These are phyloP conservation scores for Pseudopithomyces chartarum DNA, from an alignment of 2,329 filamentous ascomycete genomes.

Conservation along the genomic window DNA sequence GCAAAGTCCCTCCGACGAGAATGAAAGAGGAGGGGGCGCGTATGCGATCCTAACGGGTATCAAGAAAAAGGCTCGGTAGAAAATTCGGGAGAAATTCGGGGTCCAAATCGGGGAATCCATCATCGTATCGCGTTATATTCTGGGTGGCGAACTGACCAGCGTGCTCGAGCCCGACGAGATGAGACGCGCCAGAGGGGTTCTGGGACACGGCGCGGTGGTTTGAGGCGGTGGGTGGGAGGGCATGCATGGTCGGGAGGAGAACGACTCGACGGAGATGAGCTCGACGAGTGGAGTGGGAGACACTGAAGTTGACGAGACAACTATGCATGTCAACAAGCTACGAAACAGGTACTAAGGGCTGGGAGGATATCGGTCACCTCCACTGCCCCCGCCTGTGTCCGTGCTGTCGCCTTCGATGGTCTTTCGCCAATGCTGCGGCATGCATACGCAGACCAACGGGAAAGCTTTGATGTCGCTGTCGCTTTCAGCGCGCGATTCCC, in stretches of 20 bases:
- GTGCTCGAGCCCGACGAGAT: slow-evolving; percentile 38
- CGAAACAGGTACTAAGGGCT: slow-evolving; percentile 30
- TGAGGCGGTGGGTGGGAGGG: slow-evolving; percentile 21
- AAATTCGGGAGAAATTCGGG: slow-evolving; percentile 19
- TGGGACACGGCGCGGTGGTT: slow-evolving; percentile 11
- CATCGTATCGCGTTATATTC: slow-evolving; percentile 41
- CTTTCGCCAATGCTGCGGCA: slow-evolving; percentile 94
- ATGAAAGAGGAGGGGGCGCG: no score
- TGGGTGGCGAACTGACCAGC: slow-evolving; percentile 30
- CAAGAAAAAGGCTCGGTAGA: slow-evolving; percentile 28
- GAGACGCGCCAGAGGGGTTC: slow-evolving; percentile 15
- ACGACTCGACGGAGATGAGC: slow-evolving; percentile 5
- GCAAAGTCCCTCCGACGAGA: slow-evolving; percentile 12
- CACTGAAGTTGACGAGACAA: slow-evolving; percentile 22
- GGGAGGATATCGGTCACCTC: slow-evolving; percentile 40
- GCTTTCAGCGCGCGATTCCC: slow-evolving; percentile 34
- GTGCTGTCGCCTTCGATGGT: slow-evolving; percentile 84
- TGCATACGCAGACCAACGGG: slow-evolving; percentile 92
- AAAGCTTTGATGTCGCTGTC: slow-evolving; percentile 94
- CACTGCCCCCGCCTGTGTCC: slow-evolving; percentile 34
- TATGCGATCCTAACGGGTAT: slow-evolving; percentile 31
- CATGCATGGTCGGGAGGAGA: slow-evolving; percentile 5
- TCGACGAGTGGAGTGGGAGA: slow-evolving; percentile 17
- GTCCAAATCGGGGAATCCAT: slow-evolving; percentile 29
- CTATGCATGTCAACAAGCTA: slow-evolving; percentile 35